Percentiles rank a stretch among this genome's conserved stretches.
These are phyloP conservation scores for Thermoascus crustaceus DNA, from an alignment of 2,329 filamentous ascomycete genomes.

Conservation along the genomic window DNA sequence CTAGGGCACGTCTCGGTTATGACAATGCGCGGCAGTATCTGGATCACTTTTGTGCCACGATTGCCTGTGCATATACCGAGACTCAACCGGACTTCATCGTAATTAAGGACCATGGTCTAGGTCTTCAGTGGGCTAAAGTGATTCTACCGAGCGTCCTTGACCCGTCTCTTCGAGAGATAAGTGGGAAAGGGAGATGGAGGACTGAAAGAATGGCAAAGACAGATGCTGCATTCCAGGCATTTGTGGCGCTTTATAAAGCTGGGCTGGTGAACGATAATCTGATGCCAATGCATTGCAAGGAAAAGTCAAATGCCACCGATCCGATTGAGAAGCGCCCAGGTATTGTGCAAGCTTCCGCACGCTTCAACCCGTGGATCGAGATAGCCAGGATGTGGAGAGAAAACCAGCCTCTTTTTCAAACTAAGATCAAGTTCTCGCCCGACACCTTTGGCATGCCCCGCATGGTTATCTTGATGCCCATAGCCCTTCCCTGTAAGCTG, in stretches of 20 bases:
- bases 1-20: slow-evolving; percentile 59
- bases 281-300: slow-evolving; percentile 49
- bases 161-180: slow-evolving; percentile 47
- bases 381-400: slow-evolving; percentile 24
- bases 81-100: slow-evolving; percentile 60
- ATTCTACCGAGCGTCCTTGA: slow-evolving; percentile 64
- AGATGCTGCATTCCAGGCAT: slow-evolving; percentile 79
- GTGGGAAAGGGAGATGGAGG: slow-evolving; percentile 52
- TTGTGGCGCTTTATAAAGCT: slow-evolving; percentile 58
- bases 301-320: slow-evolving; percentile 30
- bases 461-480: slow-evolving; percentile 20
- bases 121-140: slow-evolving; percentile 47
- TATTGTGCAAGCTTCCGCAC: slow-evolving; percentile 21
- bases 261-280: slow-evolving; percentile 71
- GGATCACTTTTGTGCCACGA: slow-evolving; percentile 66
- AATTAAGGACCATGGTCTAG: slow-evolving; percentile 22
- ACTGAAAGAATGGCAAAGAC: slow-evolving; percentile 66
- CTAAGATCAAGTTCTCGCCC: slow-evolving; percentile 12
- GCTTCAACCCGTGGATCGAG: slow-evolving; percentile 31
- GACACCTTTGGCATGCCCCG: slow-evolving; percentile 8
- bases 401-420: slow-evolving; percentile 11
- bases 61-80: slow-evolving; percentile 56
- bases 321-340: slow-evolving; percentile 19
- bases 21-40: slow-evolving; percentile 69
- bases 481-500: slow-evolving; percentile 14